phyloP scores from a whole-genome alignment of 2,329 filamentous ascomycete genomes.

The Endoconidiophora laricicola region DNA sequence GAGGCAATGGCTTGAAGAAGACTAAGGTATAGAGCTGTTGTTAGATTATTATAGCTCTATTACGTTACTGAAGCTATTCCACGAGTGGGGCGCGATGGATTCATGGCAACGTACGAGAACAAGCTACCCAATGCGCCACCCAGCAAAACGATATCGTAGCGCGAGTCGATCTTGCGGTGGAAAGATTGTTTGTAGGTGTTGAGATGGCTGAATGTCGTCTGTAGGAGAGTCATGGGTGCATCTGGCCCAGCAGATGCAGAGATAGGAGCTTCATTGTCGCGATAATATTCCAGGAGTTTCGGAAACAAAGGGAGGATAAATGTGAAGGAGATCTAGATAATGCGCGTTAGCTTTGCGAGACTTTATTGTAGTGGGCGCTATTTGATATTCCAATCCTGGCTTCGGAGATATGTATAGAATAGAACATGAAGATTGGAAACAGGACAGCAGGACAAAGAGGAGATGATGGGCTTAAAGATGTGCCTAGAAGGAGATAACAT shows the following conservation, averaged over 20 bases:
- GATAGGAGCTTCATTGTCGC: conserved; percentile 55
- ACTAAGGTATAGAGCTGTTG: conserved; percentile 24
- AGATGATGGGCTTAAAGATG: neutral
- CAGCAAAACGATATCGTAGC: conserved; percentile 91
- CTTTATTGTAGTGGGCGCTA: no score
- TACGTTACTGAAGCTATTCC: neutral
- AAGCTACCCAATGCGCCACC: conserved; percentile 86
- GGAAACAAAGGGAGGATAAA: conserved; percentile 96
- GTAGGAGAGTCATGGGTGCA: conserved; percentile 49
- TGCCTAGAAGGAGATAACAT: conserved; percentile 19
- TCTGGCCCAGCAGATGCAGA: conserved; percentile 21
- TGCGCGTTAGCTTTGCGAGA: neutral
- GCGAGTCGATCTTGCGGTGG: conserved; percentile 77
- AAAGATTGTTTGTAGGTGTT: conserved; percentile 94
- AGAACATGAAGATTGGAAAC: no score
- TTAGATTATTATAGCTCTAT: neutral
- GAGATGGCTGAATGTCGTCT: conserved; percentile 62
- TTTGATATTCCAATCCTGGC: neutral
- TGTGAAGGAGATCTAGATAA: conserved; percentile 75
- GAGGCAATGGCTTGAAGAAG: conserved; percentile 85
- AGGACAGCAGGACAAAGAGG: neutral
- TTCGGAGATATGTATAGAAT: no score
- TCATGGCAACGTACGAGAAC: conserved; percentile 41
- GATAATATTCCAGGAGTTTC: conserved; percentile 90
- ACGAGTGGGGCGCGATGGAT: neutral